Base-by-base conservation (phyloP, 2,329 filamentous ascomycete species). In the Fusarium vanettenii region DNA sequence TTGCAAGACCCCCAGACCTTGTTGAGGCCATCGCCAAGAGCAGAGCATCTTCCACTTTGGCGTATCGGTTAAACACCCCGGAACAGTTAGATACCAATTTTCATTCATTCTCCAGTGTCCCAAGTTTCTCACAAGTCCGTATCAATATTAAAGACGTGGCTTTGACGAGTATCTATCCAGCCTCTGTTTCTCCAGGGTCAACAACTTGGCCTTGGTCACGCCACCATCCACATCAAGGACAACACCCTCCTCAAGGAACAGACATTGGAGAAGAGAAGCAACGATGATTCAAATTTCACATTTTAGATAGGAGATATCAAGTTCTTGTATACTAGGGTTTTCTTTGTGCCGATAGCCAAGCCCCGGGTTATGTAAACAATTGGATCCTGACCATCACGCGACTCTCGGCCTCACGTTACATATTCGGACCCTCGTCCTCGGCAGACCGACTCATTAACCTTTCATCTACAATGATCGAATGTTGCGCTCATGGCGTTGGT, bases 391-490 rank as follows among this genome's bases (percentile, higher is more conserved):
- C 43, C 43, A 48, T 48, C 43, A 48, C 43, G 43, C 43, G 43
- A 48, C 43, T 48, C 43, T 25, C 14, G 14, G 22, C 43, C 43
- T 48, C 43, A 48, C 43, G 43, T 48, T 48, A 48, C 43, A 48
- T 48, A 48, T 48, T 7, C 43, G 8, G 2, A 48, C 43, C 41
- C 43, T 48, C 43, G 43, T 48, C 43, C 22, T 18, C 43, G 22
- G 43, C 43, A 25, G 22, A 48, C 43, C 22, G 43, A 48, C 27
- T 52, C 27, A 20, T 11, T 29, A 18, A 52, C 27, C 27, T 31
- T 52, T 27, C 41, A 52, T 52, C 48, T 14, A 52, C 27, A 52
- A 52, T 52, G 48, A 31, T n/a, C 18, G 18, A 52, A 52, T 52
- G 27, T 18, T 18, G 8, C 25, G 8, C 16, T 16, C 45, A 52